phyloP scores from a whole-genome alignment of 2,329 filamentous ascomycete species.

The Alternaria ethzedia region DNA sequence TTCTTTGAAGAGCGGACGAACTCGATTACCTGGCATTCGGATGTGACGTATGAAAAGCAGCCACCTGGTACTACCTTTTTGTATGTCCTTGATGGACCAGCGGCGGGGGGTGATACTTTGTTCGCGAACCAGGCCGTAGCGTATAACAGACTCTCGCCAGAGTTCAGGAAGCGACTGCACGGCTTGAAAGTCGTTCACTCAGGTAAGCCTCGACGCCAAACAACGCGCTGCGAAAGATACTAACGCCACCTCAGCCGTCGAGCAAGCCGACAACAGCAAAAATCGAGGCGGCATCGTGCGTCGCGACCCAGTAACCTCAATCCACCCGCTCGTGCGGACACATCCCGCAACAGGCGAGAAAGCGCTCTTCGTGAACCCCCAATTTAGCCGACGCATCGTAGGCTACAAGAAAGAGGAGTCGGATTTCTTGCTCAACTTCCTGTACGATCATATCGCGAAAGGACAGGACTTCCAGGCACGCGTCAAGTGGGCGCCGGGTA shows the following conservation, averaged over 20 bases:
- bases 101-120: constrained; percentile 81
- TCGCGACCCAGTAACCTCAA: constrained; percentile 74
- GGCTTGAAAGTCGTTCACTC: constrained; percentile 83
- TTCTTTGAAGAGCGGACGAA: constrained; percentile 76
- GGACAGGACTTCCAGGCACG: constrained; percentile 76
- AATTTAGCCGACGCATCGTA: constrained; percentile 82
- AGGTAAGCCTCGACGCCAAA: constrained; percentile 52
- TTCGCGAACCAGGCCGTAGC: constrained; percentile 82
- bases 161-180: constrained; percentile 80
- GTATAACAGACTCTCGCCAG: constrained; percentile 79
- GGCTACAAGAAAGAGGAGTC: constrained; percentile 88
- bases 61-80: constrained; percentile 90
- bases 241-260: constrained; percentile 52
- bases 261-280: constrained; percentile 77
- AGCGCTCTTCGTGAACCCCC: constrained; percentile 80
- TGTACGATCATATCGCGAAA: constrained; percentile 76
- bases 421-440: constrained; percentile 76
- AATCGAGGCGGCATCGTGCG: constrained; percentile 72
- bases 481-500: constrained; percentile 79
- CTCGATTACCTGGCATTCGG: constrained; percentile 87
- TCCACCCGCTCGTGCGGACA: constrained; percentile 80
- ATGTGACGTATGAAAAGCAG: constrained; percentile 86
- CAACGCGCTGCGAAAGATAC: background rate
- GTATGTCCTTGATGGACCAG: constrained; percentile 83
- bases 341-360: constrained; percentile 85